phyloP scores from a whole-genome alignment of 257 asterid species.

The Euphrasia confusa region DNA sequence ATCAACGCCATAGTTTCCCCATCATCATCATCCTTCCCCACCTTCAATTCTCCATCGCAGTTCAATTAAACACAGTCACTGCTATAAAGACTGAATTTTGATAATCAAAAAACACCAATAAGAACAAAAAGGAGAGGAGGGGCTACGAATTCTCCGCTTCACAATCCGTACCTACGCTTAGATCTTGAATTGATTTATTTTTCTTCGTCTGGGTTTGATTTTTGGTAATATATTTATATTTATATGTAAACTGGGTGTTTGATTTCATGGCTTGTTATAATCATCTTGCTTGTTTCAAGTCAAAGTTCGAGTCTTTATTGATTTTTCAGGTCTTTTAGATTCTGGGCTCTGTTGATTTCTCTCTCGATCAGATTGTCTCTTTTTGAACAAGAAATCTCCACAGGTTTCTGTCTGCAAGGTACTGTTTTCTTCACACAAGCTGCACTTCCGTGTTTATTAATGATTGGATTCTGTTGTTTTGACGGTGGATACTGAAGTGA shows the following conservation, averaged over 20 bases:
- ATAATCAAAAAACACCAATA: constrained; percentile 21
- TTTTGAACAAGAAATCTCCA: constrained; percentile 30
- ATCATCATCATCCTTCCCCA: constrained; percentile 8
- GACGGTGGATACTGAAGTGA: constrained; percentile 13
- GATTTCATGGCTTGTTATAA: constrained; percentile 18
- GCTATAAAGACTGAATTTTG: constrained; percentile 42
- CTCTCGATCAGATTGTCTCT: constrained; percentile 48
- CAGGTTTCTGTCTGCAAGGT: constrained; percentile 25
- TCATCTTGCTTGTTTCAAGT: constrained; percentile 23
- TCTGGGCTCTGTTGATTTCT: constrained; percentile 37
- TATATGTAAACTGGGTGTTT: constrained; percentile 15
- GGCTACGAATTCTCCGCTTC: constrained; percentile 66
- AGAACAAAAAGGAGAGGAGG: constrained; percentile 16
- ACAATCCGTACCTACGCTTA: constrained; percentile 47
- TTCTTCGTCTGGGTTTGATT: constrained; percentile 16
- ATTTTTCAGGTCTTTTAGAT: constrained; percentile 34
- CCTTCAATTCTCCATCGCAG: no score
- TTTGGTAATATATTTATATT: no score
- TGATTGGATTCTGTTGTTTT: constrained; percentile 26
- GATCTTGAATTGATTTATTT: constrained; percentile 55
- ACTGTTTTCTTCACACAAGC: constrained; percentile 14
- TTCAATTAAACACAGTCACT: constrained; percentile 11
- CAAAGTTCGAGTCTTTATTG: constrained; percentile 33
- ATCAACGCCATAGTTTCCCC: constrained; percentile 23
- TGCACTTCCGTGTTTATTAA: background rate